phyloP scores from a whole-genome alignment of 1,284 basidiomycete genomes.

The Naganishia albida region DNA sequence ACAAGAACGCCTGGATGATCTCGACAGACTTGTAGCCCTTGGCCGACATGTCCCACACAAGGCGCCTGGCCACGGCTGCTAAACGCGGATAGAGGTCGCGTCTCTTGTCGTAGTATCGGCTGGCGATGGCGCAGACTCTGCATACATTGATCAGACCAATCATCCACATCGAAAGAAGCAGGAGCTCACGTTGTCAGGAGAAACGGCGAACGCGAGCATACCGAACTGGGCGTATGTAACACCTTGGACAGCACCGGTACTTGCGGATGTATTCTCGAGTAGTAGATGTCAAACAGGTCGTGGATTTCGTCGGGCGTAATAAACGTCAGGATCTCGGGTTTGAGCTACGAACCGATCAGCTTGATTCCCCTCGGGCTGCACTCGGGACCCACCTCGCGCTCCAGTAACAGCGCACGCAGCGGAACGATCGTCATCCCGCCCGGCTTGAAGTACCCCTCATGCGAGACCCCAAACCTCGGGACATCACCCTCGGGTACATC shows the following conservation, averaged over 20 bases:
- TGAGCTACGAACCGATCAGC: conserved; percentile 60
- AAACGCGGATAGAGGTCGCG: conserved; percentile 81
- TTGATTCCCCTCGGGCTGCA: not conserved
- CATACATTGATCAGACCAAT: conserved; percentile 5
- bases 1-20: conserved; percentile 85
- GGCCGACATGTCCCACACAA: conserved; percentile 82
- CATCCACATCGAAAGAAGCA: conserved; percentile 52
- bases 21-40: conserved; percentile 89
- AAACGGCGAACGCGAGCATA: conserved; percentile 89
- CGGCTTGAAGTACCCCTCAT: conserved; percentile 90
- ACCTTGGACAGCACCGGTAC: conserved; percentile 68
- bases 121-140: conserved; percentile 81
- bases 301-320: conserved; percentile 79
- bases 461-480: conserved; percentile 72
- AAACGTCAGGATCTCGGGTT: conserved; percentile 86
- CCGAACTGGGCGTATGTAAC: conserved; percentile 87
- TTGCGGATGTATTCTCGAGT: conserved; percentile 50
- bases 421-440: conserved; percentile 86
- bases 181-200: conserved; percentile 82
- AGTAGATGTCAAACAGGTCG: conserved; percentile 88
- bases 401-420: conserved; percentile 80
- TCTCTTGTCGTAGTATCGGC: conserved; percentile 81
- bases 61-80: conserved; percentile 79
- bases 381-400: conserved; percentile 57
- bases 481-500: not conserved